Evolutionary conservation across 2,329 filamentous ascomycete species (phyloP).

Genomic region (Exophiala phaeomuriformis): DNA sequence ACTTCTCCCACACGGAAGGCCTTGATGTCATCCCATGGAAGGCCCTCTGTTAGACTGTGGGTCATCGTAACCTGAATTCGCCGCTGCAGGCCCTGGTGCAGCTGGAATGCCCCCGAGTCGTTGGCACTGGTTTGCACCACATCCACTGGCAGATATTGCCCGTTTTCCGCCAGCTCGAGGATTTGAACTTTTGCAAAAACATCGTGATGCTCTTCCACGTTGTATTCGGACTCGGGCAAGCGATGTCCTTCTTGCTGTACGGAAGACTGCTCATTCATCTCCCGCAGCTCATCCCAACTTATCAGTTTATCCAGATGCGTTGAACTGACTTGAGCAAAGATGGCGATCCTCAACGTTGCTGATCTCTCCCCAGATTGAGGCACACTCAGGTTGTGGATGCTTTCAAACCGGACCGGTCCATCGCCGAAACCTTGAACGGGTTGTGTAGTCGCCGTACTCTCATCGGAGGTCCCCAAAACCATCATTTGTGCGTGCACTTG

Average conservation of each 20-base stretch:
- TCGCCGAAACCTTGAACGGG: slow-evolving; percentile 94
- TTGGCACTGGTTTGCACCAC: slow-evolving; percentile 78
- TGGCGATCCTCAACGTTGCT: slow-evolving; percentile 72
- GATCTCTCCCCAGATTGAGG: slow-evolving; percentile 68
- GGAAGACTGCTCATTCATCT: slow-evolving; percentile 49
- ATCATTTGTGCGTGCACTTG: slow-evolving; percentile 97
- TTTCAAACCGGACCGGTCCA: slow-evolving; percentile 85
- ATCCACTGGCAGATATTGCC: slow-evolving; percentile 86
- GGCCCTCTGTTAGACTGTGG: slow-evolving; percentile 77
- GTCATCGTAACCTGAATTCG: slow-evolving; percentile 82
- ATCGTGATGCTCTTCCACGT: slow-evolving; percentile 87
- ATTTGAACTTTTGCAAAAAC: slow-evolving; percentile 82
- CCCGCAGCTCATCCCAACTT: slow-evolving; percentile 98
- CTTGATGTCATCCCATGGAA: slow-evolving; percentile 81
- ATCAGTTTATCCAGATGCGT: slow-evolving; percentile 97
- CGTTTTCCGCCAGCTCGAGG: slow-evolving; percentile 82
- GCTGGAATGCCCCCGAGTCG: slow-evolving; percentile 84
- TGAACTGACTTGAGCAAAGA: slow-evolving; percentile 81
- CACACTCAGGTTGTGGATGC: slow-evolving; percentile 95
- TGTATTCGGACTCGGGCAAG: slow-evolving; percentile 87
- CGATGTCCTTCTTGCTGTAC: slow-evolving; percentile 54
- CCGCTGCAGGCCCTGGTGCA: slow-evolving; percentile 89
- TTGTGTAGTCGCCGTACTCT: slow-evolving; percentile 86
- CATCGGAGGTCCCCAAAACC: slow-evolving; percentile 79
- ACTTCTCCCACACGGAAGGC: slow-evolving; percentile 72